A percentile compares a stretch with the other conserved stretches of the same genome.
Evolutionary conservation across 2,329 filamentous ascomycete genomes (phyloP).

Genomic region (Furcasterigmium furcatum): DNA sequence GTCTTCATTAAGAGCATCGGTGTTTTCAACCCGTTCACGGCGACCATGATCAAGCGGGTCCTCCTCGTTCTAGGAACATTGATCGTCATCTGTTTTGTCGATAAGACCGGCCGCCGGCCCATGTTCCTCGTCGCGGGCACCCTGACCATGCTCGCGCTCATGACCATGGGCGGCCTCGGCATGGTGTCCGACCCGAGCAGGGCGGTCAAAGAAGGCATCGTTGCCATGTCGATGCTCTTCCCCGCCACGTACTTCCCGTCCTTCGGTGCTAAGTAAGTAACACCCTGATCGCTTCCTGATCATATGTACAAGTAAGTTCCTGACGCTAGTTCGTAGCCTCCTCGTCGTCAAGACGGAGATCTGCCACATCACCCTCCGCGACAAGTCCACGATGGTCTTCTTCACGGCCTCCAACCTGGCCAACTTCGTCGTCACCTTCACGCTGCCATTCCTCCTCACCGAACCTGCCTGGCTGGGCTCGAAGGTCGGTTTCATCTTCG

Average conservation of each 20-base stretch:
- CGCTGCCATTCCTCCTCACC: slow-evolving; percentile 30
- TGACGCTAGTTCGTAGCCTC: slow-evolving; percentile 1
- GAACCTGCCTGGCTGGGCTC: slow-evolving; percentile 27
- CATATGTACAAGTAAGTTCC: neutral
- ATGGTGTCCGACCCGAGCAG: slow-evolving; percentile 8
- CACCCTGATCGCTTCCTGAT: neutral
- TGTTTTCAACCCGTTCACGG: slow-evolving; percentile 20
- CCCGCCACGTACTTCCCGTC: slow-evolving; percentile 10
- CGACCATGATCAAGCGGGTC: slow-evolving; percentile 17
- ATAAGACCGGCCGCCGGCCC: slow-evolving; percentile 8
- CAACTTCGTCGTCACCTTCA: slow-evolving; percentile 29
- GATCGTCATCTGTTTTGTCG: slow-evolving; percentile 13
- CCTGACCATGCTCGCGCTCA: slow-evolving; percentile 16
- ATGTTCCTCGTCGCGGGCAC: slow-evolving; percentile 13
- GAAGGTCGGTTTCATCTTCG: slow-evolving; percentile 14
- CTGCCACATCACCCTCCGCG: slow-evolving; percentile 8
- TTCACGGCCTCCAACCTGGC: slow-evolving; percentile 7
- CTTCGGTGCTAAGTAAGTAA: slow-evolving; percentile 9
- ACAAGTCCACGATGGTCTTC: slow-evolving; percentile 12
- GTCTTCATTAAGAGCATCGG: slow-evolving; percentile 15
- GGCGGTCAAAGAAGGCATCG: slow-evolving; percentile 15
- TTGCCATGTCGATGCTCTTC: slow-evolving; percentile 20
- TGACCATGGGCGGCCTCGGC: slow-evolving; percentile 19
- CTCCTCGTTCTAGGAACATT: slow-evolving; percentile 12
- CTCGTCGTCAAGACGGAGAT: slow-evolving; percentile 11